These are phyloP conservation scores for Pseudogymnoascus sp. DNA, from an alignment of 2,329 filamentous ascomycete genomes.

Conservation along the genomic window DNA sequence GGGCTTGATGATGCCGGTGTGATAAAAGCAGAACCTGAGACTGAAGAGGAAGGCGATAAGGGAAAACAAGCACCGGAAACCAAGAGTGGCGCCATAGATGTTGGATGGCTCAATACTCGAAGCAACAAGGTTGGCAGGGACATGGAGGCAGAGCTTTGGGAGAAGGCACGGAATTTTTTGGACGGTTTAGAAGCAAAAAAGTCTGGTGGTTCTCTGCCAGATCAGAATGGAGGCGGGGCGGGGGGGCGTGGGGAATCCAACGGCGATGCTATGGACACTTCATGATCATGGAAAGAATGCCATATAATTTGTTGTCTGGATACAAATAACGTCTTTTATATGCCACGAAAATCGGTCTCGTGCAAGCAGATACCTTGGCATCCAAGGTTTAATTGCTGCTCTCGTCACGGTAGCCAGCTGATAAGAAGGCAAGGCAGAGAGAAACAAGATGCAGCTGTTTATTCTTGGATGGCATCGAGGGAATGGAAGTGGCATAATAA, in stretches of 20 bases:
- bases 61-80: slow-evolving; percentile 32
- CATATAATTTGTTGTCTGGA: neutral
- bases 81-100: slow-evolving; percentile 55
- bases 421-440: neutral
- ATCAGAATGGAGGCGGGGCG: neutral
- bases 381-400: neutral
- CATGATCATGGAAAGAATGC: neutral
- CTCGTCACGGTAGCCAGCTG: neutral
- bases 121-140: slow-evolving; percentile 73
- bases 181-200: slow-evolving; percentile 28
- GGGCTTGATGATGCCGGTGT: slow-evolving; percentile 77
- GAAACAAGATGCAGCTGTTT: too few species aligned
- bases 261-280: neutral
- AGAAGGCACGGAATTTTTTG: slow-evolving; percentile 49
- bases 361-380: neutral
- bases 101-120: slow-evolving; percentile 83
- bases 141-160: slow-evolving; percentile 77
- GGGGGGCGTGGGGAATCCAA: neutral
- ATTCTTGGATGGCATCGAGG: neutral
- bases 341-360: neutral
- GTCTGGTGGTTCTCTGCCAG: neutral
- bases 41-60: slow-evolving; percentile 21
- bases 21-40: slow-evolving; percentile 33
- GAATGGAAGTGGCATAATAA: neutral
- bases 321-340: neutral